Conservation (phyloP, 2,329 filamentous ascomycete genomes). For the Shiraia sp. region DNA sequence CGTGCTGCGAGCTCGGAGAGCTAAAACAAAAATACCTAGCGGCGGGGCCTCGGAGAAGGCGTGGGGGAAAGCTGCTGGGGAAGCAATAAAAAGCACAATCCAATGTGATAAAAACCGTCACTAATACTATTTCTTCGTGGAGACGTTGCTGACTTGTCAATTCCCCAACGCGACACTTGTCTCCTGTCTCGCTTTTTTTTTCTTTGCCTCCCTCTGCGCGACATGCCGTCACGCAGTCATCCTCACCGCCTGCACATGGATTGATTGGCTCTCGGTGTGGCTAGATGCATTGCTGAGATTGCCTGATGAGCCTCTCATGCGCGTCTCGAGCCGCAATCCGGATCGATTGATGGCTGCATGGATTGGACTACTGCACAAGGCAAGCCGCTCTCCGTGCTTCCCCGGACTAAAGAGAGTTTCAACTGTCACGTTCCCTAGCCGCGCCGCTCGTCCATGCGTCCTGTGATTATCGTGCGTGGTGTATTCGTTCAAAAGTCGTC, state of each 20-base stretch:
- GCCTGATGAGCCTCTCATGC: conserved; percentile 13
- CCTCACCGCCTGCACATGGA: conserved; percentile 13
- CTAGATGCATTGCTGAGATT: conserved; percentile 8
- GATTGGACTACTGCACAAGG: conserved; percentile 10
- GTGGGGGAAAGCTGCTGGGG: conserved; percentile 27
- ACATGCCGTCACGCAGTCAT: conserved; percentile 3
- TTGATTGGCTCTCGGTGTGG: conserved; percentile 15
- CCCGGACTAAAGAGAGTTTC: conserved; percentile 21
- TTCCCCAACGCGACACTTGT: background rate
- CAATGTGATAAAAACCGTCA: background rate
- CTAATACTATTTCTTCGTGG: background rate
- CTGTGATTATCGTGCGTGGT: too few relatives aligned
- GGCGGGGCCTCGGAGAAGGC: conserved; percentile 29
- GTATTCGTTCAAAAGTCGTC: too few relatives aligned
- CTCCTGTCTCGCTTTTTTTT: conserved; percentile 4
- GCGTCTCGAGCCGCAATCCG: conserved; percentile 13
- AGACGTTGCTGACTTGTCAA: too few relatives aligned
- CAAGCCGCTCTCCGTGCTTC: conserved; percentile 19
- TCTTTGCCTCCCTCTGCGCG: conserved; percentile 2
- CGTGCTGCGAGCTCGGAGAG: conserved; percentile 31
- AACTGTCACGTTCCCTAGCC: conserved; percentile 18
- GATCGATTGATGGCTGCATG: conserved; percentile 12
- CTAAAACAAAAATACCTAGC: conserved; percentile 29
- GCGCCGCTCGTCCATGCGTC: conserved; percentile 16
- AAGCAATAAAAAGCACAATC: background rate